A percentile compares a stretch with the other conserved stretches of the same genome.
Evolutionary conservation across 345 rosid species (phyloP).

Genomic region (Rhizophora mangle): DNA sequence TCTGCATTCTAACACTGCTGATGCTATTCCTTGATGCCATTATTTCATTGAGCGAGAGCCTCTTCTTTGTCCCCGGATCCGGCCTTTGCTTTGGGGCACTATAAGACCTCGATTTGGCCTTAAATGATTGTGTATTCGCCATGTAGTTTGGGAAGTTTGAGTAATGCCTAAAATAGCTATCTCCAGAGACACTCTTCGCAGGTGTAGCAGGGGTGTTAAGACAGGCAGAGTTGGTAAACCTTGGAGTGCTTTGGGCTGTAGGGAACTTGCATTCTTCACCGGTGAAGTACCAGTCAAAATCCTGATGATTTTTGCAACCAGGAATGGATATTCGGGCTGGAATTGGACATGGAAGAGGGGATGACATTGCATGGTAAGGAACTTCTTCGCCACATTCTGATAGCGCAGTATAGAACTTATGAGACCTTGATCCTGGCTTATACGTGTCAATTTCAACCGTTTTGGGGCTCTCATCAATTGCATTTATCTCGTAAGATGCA

Average conservation of each 20-base stretch:
- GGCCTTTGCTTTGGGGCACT: slow-evolving; percentile 96
- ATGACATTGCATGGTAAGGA: slow-evolving; percentile 18
- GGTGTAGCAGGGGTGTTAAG: slow-evolving; percentile 49
- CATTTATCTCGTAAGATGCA: slow-evolving; percentile 18
- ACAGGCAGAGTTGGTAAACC: slow-evolving; percentile 14
- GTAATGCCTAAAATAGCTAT: slow-evolving; percentile 45
- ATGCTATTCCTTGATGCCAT: slow-evolving; percentile 82
- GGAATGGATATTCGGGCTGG: slow-evolving; percentile 25
- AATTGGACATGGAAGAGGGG: slow-evolving; percentile 28
- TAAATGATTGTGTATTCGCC: slow-evolving; percentile 79
- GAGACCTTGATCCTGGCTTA: slow-evolving; percentile 26
- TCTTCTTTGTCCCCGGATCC: slow-evolving; percentile 42
- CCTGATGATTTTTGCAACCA: slow-evolving; percentile 7
- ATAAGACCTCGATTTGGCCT: slow-evolving; percentile 71
- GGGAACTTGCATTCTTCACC: slow-evolving; percentile 25
- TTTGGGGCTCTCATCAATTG: slow-evolving; percentile 22
- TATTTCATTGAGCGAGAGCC: slow-evolving; percentile 58
- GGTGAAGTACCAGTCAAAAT: slow-evolving; percentile 24
- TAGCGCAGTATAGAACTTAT: slow-evolving; percentile 15
- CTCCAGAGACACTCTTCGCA: slow-evolving; percentile 62
- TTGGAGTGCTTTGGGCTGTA: slow-evolving; percentile 32
- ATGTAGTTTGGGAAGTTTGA: slow-evolving; percentile 66
- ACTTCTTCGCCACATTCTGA: slow-evolving; percentile 27
- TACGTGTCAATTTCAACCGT: slow-evolving; percentile 29
- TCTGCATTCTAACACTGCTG: slow-evolving; percentile 63